phyloP scores from a whole-genome alignment of 371 early-diverging fungal species.

The Lichtheimia ramosa region DNA sequence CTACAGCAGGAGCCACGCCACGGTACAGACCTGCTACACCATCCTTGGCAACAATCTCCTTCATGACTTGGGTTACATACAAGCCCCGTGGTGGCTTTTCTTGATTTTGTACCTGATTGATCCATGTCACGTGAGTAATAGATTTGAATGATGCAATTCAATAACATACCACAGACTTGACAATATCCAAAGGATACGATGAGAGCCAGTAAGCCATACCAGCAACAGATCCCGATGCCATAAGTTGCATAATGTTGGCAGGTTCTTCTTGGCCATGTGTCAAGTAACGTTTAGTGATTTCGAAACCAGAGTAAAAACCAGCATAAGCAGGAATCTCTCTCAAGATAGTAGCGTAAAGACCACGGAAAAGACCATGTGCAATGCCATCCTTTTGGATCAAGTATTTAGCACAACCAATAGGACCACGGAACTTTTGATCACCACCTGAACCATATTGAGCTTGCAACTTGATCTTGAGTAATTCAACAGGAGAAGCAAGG shows the following conservation, averaged over 20 bases:
- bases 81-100: conserved; percentile 61
- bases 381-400: conserved; percentile 66
- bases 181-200: conserved; percentile 85
- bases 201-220: conserved; percentile 80
- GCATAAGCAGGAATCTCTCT: conserved; percentile 86
- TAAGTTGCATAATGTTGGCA: conserved; percentile 55
- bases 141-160: background rate
- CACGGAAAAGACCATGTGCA: conserved; percentile 72
- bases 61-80: conserved; percentile 54
- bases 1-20: conserved; percentile 61
- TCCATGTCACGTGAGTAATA: too few relatives aligned
- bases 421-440: conserved; percentile 43
- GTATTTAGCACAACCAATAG: conserved; percentile 66
- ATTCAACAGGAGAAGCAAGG: conserved; percentile 80
- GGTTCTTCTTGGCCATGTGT: conserved; percentile 43
- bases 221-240: conserved; percentile 76
- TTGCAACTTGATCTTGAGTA: conserved; percentile 82
- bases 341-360: conserved; percentile 75
- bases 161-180: conserved; percentile 71
- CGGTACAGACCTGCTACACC: conserved; percentile 61
- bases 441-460: conserved; percentile 61
- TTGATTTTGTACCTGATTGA: conserved; percentile 57
- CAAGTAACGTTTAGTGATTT: conserved; percentile 64
- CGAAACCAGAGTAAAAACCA: conserved; percentile 84
- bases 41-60: conserved; percentile 52